Evolutionary conservation across 805 yeast species (phyloP).

Genomic region (Cyberlindnera galapagoensis): DNA sequence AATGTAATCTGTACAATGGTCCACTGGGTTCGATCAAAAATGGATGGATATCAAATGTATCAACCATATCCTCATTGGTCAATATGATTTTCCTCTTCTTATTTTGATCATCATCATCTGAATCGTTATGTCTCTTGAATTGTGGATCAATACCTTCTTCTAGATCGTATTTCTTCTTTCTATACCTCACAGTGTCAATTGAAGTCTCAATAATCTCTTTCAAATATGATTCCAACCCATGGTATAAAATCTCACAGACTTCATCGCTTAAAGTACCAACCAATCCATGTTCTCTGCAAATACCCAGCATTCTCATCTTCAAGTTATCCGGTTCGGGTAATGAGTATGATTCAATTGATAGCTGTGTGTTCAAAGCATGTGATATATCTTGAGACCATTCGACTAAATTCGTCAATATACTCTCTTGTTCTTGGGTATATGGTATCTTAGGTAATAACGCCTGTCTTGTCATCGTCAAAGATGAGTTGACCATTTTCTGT

Average conservation of each 20-base stretch:
- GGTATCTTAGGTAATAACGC: constrained; percentile 70
- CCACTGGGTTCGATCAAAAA: constrained; percentile 65
- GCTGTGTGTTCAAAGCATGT: constrained; percentile 76
- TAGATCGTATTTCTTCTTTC: constrained; percentile 43
- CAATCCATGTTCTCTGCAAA: constrained; percentile 85
- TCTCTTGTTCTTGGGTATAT: constrained; percentile 38
- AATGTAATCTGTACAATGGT: constrained; percentile 43
- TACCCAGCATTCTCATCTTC: constrained; percentile 65
- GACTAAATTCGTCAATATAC: constrained; percentile 37
- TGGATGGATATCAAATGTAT: constrained; percentile 58
- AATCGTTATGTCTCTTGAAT: background rate
- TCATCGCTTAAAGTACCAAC: constrained; percentile 74
- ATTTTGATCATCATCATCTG: constrained; percentile 1
- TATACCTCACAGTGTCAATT: constrained; percentile 61
- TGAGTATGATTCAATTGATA: constrained; percentile 71
- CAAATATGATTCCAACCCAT: constrained; percentile 81
- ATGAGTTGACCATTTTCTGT: constrained; percentile 63
- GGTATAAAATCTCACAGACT: constrained; percentile 65
- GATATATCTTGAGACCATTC: constrained; percentile 92
- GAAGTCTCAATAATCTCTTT: constrained; percentile 68
- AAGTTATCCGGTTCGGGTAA: constrained; percentile 74
- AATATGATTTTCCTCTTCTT: constrained; percentile 33
- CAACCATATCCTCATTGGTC: constrained; percentile 61
- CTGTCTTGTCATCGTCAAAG: constrained; percentile 63
- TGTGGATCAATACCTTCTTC: constrained; percentile 24